Evolutionary conservation across 2,329 filamentous ascomycete genomes (phyloP), one percentile per base, ranked within the genome.

Genomic region (Aspergillus brunneoviolaceus): DNA sequence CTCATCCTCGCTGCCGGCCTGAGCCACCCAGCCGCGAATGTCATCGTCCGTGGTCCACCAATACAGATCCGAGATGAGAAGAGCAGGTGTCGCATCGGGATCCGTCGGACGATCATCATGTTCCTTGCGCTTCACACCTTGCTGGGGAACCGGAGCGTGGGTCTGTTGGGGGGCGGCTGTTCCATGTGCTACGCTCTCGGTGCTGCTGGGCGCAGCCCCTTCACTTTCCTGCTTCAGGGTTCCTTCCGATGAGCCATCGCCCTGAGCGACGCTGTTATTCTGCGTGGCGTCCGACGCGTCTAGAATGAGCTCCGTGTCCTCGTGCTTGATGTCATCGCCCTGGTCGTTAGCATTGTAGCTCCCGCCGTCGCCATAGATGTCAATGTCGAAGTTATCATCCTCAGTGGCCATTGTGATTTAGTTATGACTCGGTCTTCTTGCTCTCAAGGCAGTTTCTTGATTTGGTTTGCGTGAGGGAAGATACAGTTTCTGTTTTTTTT

Each of bases 41-140:
- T 98, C 92, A 71, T 99, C 95, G 72, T 99, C 95, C 2, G 90
- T 96, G 31, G 88, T 93, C 94, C 94, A 98, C 95, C 95, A 99
- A 75, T 91, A 90, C 10, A 99, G 81, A 53, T 98, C 95, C 2
- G 91, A 93, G 57, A 98, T 86, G 74, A 96, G 87, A 31, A 98
- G 79, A 0, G 93, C 92, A 25, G 87, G 81, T 5, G 85, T 87
- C 2, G 87, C 87, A 63, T 83, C 83, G 2, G 83, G 82, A 60
- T 88, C 86, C 5, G 82, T 72, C 1, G 80, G 81, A 25, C 84
- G 79, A 56, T 86, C 83, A 55, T 84, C 82, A 21, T 74, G 73
- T 61, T 85, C 84, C 72, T 89, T 88, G 59, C 87, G 83, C 72
- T 89, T 89, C 51, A 81, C 78, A 42, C 85, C 85, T 68, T 87